A percentile compares a stretch with the other conserved stretches of the same genome.
Evolutionary conservation across 352 stramenopile species (phyloP).

Genomic region (Globisporangium solare): DNA sequence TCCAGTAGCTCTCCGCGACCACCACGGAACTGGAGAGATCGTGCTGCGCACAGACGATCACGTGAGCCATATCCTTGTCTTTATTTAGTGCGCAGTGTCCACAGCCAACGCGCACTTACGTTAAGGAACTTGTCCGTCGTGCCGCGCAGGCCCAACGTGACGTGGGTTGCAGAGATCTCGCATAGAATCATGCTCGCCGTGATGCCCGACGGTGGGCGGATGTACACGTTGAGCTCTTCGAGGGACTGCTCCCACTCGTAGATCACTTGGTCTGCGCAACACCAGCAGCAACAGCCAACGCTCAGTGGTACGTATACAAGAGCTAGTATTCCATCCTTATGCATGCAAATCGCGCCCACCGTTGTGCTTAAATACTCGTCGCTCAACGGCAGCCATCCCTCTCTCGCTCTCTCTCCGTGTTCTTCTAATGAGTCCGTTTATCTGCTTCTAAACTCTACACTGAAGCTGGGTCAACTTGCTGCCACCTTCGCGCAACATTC

Average conservation of each 20-base stretch:
- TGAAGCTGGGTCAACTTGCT: conserved; percentile 1
- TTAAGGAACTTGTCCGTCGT: conserved; percentile 92
- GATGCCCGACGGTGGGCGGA: conserved; percentile 85
- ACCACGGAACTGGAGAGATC: conserved; percentile 90
- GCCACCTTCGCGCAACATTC: conserved; percentile 31
- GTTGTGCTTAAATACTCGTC: conserved; percentile 68
- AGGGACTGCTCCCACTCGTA: conserved; percentile 98
- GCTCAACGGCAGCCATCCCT: conserved; percentile 33
- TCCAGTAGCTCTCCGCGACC: conserved; percentile 95
- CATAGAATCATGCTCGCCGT: conserved; percentile 82
- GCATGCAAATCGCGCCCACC: conserved; percentile 21
- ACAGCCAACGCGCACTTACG: conserved; percentile 22
- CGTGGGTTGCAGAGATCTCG: conserved; percentile 84
- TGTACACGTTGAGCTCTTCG: conserved; percentile 95
- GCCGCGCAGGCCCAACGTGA: conserved; percentile 88
- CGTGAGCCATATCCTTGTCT: too few species aligned
- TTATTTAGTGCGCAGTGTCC: too few species aligned
- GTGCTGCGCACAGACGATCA: conserved; percentile 51
- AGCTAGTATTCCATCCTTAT: too few species aligned
- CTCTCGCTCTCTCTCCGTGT: conserved; percentile 7
- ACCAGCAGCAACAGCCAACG: too few species aligned
- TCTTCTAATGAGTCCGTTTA: too few species aligned
- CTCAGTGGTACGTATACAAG: too few species aligned
- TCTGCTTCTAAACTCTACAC: not conserved
- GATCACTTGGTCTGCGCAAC: conserved; percentile 58